phyloP scores from a whole-genome alignment of 768 basidiomycete genomes.

The Auriscalpium vulgare region DNA sequence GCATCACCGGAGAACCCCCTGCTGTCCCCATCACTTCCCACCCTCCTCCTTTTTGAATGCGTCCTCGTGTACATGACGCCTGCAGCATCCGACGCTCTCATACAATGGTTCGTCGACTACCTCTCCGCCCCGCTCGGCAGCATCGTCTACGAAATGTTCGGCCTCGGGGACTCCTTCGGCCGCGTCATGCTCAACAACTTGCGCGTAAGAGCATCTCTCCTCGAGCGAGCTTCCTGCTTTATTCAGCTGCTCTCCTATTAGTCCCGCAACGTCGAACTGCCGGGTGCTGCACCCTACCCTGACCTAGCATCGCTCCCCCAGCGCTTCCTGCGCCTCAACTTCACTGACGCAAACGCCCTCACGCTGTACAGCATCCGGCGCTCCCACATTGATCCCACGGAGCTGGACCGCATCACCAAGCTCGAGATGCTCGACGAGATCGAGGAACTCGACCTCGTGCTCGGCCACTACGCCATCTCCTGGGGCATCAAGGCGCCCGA shows the following conservation, averaged over 20 bases:
- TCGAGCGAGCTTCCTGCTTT: background rate
- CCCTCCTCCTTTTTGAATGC: constrained; percentile 87
- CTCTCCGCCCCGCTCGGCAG: constrained; percentile 43
- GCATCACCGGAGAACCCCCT: constrained; percentile 23
- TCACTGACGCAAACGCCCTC: constrained; percentile 44
- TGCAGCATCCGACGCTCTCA: constrained; percentile 43
- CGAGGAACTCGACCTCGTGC: constrained; percentile 87
- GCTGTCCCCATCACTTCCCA: constrained; percentile 61
- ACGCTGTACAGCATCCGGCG: constrained; percentile 66
- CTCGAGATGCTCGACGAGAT: constrained; percentile 90
- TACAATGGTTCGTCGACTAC: constrained; percentile 66
- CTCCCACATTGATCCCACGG: constrained; percentile 36
- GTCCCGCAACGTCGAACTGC: constrained; percentile 67
- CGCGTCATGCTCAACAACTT: constrained; percentile 87
- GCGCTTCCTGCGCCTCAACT: constrained; percentile 55
- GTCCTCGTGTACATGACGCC: constrained; percentile 85
- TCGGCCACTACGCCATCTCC: constrained; percentile 83
- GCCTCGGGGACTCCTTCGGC: constrained; percentile 83
- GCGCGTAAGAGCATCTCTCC: constrained; percentile 37
- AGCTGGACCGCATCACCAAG: constrained; percentile 59
- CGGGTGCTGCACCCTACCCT: constrained; percentile 60
- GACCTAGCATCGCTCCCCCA: constrained; percentile 45
- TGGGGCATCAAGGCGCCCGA: constrained; percentile 44
- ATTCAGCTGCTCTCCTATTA: constrained; percentile 20
- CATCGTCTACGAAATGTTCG: constrained; percentile 91